A percentile compares a stretch with the other conserved stretches of the same genome.
Evolutionary conservation across 2,329 filamentous ascomycete species (phyloP).

Genomic region (Aotearoamyces nothofagi): DNA sequence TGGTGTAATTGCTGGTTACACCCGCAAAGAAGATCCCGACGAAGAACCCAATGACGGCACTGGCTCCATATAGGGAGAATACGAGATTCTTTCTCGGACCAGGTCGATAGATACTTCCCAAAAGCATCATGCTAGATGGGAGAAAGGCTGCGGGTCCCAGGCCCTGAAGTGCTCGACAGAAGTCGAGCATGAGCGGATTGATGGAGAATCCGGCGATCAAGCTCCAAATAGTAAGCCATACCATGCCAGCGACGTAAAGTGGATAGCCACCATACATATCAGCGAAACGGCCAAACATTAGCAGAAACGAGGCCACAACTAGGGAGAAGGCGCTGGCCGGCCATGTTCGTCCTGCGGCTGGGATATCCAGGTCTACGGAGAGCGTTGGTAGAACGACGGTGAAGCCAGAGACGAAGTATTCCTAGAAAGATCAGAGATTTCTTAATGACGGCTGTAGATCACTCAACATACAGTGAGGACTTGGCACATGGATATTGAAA

Average conservation of each 20-base stretch:
- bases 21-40: constrained; percentile 50
- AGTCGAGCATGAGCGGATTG: constrained; percentile 54
- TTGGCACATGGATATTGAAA: constrained; percentile 42
- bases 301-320: constrained; percentile 37
- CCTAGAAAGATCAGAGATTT: no score
- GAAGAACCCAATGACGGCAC: constrained; percentile 39
- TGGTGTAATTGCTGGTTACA: constrained; percentile 38
- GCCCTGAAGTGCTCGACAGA: constrained; percentile 61
- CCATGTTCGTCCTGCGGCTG: constrained; percentile 44
- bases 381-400: constrained; percentile 56
- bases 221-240: constrained; percentile 55
- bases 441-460: no score
- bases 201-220: constrained; percentile 54
- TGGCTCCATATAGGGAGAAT: constrained; percentile 39
- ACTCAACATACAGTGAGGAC: constrained; percentile 35
- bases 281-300: constrained; percentile 44
- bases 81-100: constrained; percentile 55
- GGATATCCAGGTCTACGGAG: constrained; percentile 44
- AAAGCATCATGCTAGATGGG: constrained; percentile 50
- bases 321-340: constrained; percentile 45
- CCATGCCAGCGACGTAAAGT: constrained; percentile 41
- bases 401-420: constrained; percentile 62
- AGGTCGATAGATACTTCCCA: constrained; percentile 49
- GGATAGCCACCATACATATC: constrained; percentile 48
- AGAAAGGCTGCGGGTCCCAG: constrained; percentile 59